phyloP scores from a whole-genome alignment of 1,139 yeast species.

The Ogataea hybrid region DNA sequence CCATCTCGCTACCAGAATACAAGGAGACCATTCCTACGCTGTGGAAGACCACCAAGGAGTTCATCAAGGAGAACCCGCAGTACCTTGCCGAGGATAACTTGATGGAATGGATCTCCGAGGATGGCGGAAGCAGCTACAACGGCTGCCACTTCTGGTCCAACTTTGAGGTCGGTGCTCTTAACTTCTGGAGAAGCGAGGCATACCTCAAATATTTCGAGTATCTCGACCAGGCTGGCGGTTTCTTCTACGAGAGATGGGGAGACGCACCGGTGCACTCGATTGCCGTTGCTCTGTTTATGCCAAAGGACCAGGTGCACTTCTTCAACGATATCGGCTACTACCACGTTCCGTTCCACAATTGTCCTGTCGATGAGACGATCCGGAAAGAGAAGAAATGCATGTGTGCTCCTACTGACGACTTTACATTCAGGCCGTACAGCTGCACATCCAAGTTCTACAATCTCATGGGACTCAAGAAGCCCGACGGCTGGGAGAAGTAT shows the following conservation, averaged over 20 bases:
- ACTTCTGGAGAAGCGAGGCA: slow-evolving; percentile 51
- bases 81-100: slow-evolving; percentile 64
- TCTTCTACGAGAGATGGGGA: slow-evolving; percentile 70
- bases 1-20: slow-evolving; percentile 52
- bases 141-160: slow-evolving; percentile 74
- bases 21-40: slow-evolving; percentile 47
- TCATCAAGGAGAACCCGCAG: slow-evolving; percentile 63
- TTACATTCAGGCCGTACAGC: slow-evolving; percentile 51
- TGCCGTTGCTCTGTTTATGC: slow-evolving; percentile 50
- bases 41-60: slow-evolving; percentile 68
- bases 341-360: slow-evolving; percentile 58
- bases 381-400: slow-evolving; percentile 48
- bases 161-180: slow-evolving; percentile 60
- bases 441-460: slow-evolving; percentile 35
- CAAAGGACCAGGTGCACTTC: slow-evolving; percentile 48
- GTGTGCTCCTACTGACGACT: slow-evolving; percentile 51
- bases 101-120: slow-evolving; percentile 61
- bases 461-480: slow-evolving; percentile 60
- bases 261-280: slow-evolving; percentile 68
- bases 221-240: slow-evolving; percentile 55
- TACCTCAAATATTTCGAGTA: slow-evolving; percentile 47
- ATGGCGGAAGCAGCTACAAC: slow-evolving; percentile 50
- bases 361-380: slow-evolving; percentile 49
- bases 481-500: slow-evolving; percentile 66
- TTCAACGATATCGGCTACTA: slow-evolving; percentile 59